Evolutionary conservation across 2,329 filamentous ascomycete genomes (phyloP).

Genomic region (Calonectria pseudoreteaudii): DNA sequence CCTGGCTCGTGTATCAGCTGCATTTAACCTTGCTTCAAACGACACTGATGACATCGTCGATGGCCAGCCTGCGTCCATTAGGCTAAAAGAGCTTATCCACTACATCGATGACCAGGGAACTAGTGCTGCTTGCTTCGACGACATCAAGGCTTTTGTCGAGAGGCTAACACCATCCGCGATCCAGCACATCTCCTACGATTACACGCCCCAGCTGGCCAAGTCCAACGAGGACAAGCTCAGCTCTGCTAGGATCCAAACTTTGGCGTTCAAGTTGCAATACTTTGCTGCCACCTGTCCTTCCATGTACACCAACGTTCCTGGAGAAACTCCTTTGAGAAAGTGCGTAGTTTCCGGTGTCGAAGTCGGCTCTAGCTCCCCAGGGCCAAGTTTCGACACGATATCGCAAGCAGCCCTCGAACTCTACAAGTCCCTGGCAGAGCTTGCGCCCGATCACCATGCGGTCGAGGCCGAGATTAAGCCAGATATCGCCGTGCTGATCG

Average conservation of each 20-base stretch:
- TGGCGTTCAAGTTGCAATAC: slow-evolving; percentile 59
- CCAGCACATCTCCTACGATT: slow-evolving; percentile 52
- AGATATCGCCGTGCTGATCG: slow-evolving; percentile 50
- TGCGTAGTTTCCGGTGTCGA: slow-evolving; percentile 41
- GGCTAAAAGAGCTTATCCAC: slow-evolving; percentile 49
- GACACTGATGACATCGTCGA: slow-evolving; percentile 46
- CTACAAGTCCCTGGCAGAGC: slow-evolving; percentile 27
- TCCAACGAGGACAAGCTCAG: slow-evolving; percentile 39
- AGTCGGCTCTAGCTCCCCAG: slow-evolving; percentile 33
- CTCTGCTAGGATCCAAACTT: slow-evolving; percentile 44
- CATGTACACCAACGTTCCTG: slow-evolving; percentile 36
- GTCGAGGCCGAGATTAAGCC: slow-evolving; percentile 43
- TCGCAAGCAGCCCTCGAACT: slow-evolving; percentile 36
- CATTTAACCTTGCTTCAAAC: slow-evolving; percentile 48
- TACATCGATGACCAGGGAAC: slow-evolving; percentile 52
- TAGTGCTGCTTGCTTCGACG: slow-evolving; percentile 58
- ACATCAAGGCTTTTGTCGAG: slow-evolving; percentile 59
- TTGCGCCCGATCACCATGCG: slow-evolving; percentile 25
- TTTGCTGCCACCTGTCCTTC: slow-evolving; percentile 54
- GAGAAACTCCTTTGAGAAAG: slow-evolving; percentile 32
- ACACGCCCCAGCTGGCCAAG: slow-evolving; percentile 48
- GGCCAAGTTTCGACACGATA: slow-evolving; percentile 40
- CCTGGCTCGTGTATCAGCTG: slow-evolving; percentile 52
- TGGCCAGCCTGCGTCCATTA: slow-evolving; percentile 43
- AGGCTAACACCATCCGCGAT: slow-evolving; percentile 55